Conservation (phyloP, 805 yeast species). For the Pichia sporocuriosa region DNA sequence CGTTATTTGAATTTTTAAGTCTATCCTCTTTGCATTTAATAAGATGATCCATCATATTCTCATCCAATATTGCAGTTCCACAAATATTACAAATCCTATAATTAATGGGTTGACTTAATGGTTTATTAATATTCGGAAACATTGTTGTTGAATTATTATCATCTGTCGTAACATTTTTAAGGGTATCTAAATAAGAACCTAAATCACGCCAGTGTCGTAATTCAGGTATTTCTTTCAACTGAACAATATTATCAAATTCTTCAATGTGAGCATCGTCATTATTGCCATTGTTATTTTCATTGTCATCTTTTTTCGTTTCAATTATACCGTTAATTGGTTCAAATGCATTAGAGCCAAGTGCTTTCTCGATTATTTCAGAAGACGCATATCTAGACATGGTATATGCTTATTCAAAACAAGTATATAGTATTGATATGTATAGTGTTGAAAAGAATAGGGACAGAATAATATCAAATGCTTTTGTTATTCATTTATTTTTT, state of each 20-base stretch:
- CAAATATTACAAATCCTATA: slow-evolving; percentile 45
- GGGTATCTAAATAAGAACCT: slow-evolving; percentile 29
- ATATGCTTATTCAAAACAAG: no score
- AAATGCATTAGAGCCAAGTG: slow-evolving; percentile 1
- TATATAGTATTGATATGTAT: no score
- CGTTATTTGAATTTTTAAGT: slow-evolving; percentile 11
- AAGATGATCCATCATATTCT: slow-evolving; percentile 34
- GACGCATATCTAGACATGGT: slow-evolving; percentile 1
- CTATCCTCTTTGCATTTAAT: slow-evolving; percentile 27
- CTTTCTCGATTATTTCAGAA: slow-evolving; percentile 1
- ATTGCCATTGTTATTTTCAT: neutral
- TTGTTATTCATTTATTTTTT: no score
- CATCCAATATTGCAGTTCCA: slow-evolving; percentile 37
- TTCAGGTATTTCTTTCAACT: slow-evolving; percentile 14
- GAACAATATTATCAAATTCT: no score
- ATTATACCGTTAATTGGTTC: neutral
- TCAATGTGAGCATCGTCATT: neutral
- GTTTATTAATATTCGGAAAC: slow-evolving; percentile 20
- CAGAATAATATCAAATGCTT: no score
- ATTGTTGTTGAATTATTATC: slow-evolving; percentile 6
- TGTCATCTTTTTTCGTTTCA: neutral
- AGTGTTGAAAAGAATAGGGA: no score
- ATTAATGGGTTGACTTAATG: slow-evolving; percentile 33
- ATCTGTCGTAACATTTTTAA: slow-evolving; percentile 18
- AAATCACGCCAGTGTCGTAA: slow-evolving; percentile 32